Conservation (phyloP, 2,329 filamentous ascomycete species). For the Thelonectria olida region DNA sequence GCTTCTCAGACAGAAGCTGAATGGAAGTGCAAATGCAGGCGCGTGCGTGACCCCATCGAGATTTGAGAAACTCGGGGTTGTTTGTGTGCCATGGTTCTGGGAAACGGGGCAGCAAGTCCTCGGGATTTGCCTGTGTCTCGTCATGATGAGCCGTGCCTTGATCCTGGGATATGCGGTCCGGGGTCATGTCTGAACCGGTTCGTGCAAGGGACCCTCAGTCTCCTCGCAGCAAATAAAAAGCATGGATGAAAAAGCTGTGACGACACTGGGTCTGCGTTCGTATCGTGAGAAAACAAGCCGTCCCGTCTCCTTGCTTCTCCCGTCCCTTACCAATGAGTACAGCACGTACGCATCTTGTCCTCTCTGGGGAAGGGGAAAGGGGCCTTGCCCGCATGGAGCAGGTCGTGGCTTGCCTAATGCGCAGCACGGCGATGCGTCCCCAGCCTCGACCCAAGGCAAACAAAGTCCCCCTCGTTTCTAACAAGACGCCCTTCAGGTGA, state of each 20-base stretch:
- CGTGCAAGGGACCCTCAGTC: not conserved
- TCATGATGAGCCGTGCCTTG: not conserved
- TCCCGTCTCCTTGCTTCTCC: not conserved
- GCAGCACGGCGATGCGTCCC: slow-evolving; percentile 4
- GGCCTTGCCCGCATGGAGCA: not conserved
- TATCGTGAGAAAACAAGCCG: too few relatives aligned
- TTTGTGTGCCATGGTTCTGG: too few relatives aligned
- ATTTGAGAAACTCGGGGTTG: too few relatives aligned
- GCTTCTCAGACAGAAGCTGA: too few relatives aligned
- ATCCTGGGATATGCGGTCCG: not conserved
- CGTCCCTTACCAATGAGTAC: not conserved
- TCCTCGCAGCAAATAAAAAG: not conserved
- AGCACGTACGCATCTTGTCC: not conserved
- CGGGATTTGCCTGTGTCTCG: not conserved
- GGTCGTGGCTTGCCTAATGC: slow-evolving; percentile 16
- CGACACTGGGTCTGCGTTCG: too few relatives aligned
- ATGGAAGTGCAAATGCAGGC: too few relatives aligned
- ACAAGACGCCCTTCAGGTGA: slow-evolving; percentile 9
- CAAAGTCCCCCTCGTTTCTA: not conserved
- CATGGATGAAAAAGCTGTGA: not conserved
- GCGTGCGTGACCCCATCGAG: too few relatives aligned
- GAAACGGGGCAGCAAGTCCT: not conserved
- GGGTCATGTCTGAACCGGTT: not conserved
- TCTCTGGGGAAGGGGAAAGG: not conserved
- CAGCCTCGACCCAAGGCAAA: slow-evolving; percentile 7